Evolutionary conservation across 164 flowering plant species (phyloP).

Genomic region (Sextonia rubra): DNA sequence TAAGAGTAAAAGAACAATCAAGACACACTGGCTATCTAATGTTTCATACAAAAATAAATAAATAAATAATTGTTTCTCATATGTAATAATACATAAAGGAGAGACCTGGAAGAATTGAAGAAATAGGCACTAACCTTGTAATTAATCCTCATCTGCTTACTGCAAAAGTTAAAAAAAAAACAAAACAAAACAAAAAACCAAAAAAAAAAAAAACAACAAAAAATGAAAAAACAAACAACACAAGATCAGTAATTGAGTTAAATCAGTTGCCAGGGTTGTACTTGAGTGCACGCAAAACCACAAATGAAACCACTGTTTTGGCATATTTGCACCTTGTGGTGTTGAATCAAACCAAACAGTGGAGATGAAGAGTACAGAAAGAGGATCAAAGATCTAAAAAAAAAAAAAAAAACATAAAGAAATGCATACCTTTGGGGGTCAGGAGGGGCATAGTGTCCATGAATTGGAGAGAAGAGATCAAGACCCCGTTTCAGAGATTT

Average conservation of each 20-base stretch:
- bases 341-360: neutral
- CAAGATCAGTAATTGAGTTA: conserved; percentile 3
- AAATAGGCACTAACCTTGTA: conserved; percentile 46
- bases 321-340: neutral
- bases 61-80: no score
- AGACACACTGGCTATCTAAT: neutral
- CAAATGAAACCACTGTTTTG: neutral
- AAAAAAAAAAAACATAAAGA: neutral
- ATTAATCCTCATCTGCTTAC: conserved; percentile 64
- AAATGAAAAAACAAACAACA: neutral
- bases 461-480: conserved; percentile 74
- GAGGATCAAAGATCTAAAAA: neutral
- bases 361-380: neutral
- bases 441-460: conserved; percentile 55
- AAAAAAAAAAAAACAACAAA: conserved; percentile 2
- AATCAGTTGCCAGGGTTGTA: neutral
- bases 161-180: conserved; percentile 27
- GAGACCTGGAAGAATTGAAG: neutral
- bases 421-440: conserved; percentile 56
- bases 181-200: no score
- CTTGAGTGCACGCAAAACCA: neutral
- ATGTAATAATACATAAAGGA: no score
- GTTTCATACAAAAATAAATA: no score
- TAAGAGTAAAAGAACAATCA: neutral
- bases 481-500: conserved; percentile 80